Conservation (phyloP, 495 filamentous ascomycete genomes). For the Melanomma pulvis-pyrius region DNA sequence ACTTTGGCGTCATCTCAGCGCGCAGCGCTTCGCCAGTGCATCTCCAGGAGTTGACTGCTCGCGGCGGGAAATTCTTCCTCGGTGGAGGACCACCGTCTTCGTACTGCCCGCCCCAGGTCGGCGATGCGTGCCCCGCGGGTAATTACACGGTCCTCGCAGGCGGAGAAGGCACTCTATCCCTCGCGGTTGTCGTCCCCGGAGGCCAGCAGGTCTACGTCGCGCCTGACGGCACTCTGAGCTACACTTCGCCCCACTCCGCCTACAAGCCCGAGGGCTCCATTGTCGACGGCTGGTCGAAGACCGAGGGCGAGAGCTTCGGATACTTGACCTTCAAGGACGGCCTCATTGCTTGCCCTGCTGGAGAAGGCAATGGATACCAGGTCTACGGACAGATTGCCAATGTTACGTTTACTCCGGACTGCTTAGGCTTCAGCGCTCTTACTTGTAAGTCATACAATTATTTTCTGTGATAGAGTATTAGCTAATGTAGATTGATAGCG, state of each 20-base stretch:
- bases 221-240: slow-evolving; percentile 58
- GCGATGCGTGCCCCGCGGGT: slow-evolving; percentile 36
- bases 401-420: slow-evolving; percentile 3
- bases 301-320: slow-evolving; percentile 28
- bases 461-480: background rate
- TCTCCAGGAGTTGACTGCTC: slow-evolving; percentile 18
- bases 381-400: slow-evolving; percentile 31
- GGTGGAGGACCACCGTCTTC: slow-evolving; percentile 20
- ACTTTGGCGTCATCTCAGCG: slow-evolving; percentile 30
- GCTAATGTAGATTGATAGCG: slow-evolving; percentile 2
- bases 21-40: slow-evolving; percentile 29
- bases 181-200: slow-evolving; percentile 61
- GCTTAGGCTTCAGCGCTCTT: slow-evolving; percentile 35
- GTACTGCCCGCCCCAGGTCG: slow-evolving; percentile 27
- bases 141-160: slow-evolving; percentile 51
- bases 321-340: slow-evolving; percentile 22
- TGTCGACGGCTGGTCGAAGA: slow-evolving; percentile 30
- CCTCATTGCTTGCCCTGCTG: slow-evolving; percentile 33
- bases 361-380: slow-evolving; percentile 25
- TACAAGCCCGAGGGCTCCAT: slow-evolving; percentile 58
- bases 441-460: slow-evolving; percentile 20
- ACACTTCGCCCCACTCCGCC: slow-evolving; percentile 63
- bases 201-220: slow-evolving; percentile 66
- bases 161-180: slow-evolving; percentile 45
- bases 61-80: slow-evolving; percentile 30